Evolutionary conservation across 2,329 filamentous ascomycete species (phyloP), one percentile per base, ranked within the genome.

Genomic region (Lecanosticta acicola): DNA sequence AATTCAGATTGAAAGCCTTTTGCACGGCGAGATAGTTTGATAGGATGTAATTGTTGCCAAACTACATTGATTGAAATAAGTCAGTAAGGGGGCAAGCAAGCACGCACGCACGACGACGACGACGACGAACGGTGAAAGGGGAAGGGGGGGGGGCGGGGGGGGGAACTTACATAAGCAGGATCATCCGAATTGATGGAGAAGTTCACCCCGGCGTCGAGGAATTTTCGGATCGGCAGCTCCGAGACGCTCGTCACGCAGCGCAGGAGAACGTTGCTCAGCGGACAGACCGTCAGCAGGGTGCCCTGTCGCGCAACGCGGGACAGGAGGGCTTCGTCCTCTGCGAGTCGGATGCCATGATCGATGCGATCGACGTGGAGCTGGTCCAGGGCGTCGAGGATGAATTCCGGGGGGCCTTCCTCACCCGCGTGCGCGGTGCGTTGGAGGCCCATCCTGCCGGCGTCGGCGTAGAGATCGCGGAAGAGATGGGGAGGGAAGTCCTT

Each of bases 21-120:
- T 90, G 84, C 21, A 90, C 82, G 1, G 81, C 82, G 57, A 79
- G 83, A 66, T 84, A 89, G 55, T 88, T 88, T 57, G 85, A 83
- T 41, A 85, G 68, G 43, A 89, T 78, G 64, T 87, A 88, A 46
- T 62, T 50, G 0, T 79, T 82, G 2, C 84, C 83, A 68, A 90
- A 89, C 24, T 29, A 29, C 5, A 29, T 7, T 7, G 24, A 29
- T 11, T 5, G 11, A 29, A 11, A 29, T 7, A 29, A 29, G 7
- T 7, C 7, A 29, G 24, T 11, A 29, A 5, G 24, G 5, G 5
- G 11, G 24, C 24, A 11, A 29, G 11, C 5, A 11, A 29, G 24
- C 24, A 29, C 59, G 85, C n/a, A 38, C 14, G 2, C 2, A 8
- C 8, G 4, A 9, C 4, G 4, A 39, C 18, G 10, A 21, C 7